A percentile compares a stretch with the other conserved stretches of the same genome.
These are phyloP conservation scores for Hirsutella thompsonii DNA, from an alignment of 2,329 filamentous ascomycete species.

Conservation along the genomic window DNA sequence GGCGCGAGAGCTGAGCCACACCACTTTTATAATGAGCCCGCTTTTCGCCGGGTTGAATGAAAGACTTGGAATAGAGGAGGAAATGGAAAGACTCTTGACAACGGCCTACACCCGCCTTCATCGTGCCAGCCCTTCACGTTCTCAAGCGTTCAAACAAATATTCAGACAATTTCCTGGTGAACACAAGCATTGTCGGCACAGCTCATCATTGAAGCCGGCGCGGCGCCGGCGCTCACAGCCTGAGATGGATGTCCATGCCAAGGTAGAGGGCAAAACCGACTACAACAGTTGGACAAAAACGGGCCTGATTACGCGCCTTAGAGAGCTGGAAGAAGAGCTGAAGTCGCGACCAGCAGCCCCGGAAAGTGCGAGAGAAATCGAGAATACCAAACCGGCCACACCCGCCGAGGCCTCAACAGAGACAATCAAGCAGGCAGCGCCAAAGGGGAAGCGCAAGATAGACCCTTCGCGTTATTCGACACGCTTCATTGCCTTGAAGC, in stretches of 20 bases:
- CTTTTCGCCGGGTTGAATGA: neutral
- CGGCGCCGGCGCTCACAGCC: neutral
- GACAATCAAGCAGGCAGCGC: slow-evolving; percentile 13
- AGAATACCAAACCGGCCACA: neutral
- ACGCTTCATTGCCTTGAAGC: slow-evolving; percentile 77
- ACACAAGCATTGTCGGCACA: slow-evolving; percentile 1
- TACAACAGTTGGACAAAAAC: slow-evolving; percentile 59
- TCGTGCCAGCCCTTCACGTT: neutral
- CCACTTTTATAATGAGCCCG: neutral
- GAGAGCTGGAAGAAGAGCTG: slow-evolving; percentile 53
- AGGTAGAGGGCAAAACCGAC: slow-evolving; percentile 20
- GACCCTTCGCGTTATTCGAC: slow-evolving; percentile 74
- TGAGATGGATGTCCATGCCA: slow-evolving; percentile 3
- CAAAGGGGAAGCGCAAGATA: slow-evolving; percentile 42
- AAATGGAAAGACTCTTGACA: too few species aligned
- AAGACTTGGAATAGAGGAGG: neutral
- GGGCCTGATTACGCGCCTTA: slow-evolving; percentile 55
- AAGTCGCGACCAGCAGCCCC: slow-evolving; percentile 24
- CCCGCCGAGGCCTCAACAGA: neutral
- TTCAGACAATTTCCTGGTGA: too few species aligned
- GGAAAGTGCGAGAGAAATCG: neutral
- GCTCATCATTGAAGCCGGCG: slow-evolving; percentile 5
- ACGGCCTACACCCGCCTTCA: slow-evolving; percentile 13
- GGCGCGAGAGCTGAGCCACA: slow-evolving; percentile 1
- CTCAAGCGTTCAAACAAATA: too few species aligned